Base-by-base conservation (phyloP, 805 yeast genomes). In the Wickerhamiella lipophila region DNA sequence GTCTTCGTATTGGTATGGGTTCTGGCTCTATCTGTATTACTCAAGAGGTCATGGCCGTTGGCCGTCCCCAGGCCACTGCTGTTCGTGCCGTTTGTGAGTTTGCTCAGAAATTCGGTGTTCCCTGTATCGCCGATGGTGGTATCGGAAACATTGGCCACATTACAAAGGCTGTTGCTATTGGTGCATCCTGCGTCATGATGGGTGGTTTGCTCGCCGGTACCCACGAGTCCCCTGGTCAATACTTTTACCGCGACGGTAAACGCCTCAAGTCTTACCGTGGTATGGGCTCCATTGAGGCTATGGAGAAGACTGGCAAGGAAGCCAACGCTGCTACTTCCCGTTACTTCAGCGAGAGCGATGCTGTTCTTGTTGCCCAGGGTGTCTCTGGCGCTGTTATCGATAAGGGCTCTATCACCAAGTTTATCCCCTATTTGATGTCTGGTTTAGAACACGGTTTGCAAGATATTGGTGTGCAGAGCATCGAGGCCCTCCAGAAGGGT, bases 11-110 rank as follows among this genome's bases (percentile, higher is more conserved):
- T 59, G 98, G 98, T 73, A 92, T 92, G 98, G 98, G 98, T 65
- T 85, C 97, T 29, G 98, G 98, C 63, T 86, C 96, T 54, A 94
- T 94, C 67, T 92, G 98, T 77, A 92, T 92, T 66, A 92, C 98
- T 48, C 98, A 92, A 74, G 98, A 92, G 73, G 98, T 92, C 53
- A 92, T 92, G 98, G 98, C 98, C 47, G 94, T 96, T 72, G 98
- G 98, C 72, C 87, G 98, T 77, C 98, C 98, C 53, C 98, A 92
- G 75, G 98, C 97, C 72, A 87, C 97, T 57, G 98, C 98, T 53
- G 97, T 92, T 49, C 88, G 78, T 76, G 81, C 79, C 58, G 98
- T 92, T 49, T 76, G 92, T 56, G 88, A 89, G 73, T 88, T 92
- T 65, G 94, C 97, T 57, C 81, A 80, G 70, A 77, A 79, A 67